Base-by-base conservation (phyloP, 1,139 yeast genomes). In the Kodamaea fungicola region DNA sequence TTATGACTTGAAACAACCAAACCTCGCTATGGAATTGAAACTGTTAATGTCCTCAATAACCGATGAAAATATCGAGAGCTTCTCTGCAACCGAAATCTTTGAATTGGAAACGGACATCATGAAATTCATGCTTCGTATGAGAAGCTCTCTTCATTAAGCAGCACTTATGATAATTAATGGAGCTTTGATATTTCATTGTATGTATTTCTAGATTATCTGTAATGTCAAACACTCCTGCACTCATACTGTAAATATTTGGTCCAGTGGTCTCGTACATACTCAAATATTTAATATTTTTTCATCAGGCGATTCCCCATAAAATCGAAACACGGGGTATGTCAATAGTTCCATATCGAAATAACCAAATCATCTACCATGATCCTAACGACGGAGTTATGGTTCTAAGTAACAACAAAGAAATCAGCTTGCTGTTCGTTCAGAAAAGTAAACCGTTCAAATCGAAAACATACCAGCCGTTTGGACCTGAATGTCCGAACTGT, bases 361-460 rank as follows among this genome's bases (percentile, higher is more conserved):
- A 58, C 35, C 59, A 59, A 38, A 49, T 67, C 29, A 61, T 68
- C 6, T 67, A 62, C 45, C 68, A 66, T 36, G 68, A 71, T 42
- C 62, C 71, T 3, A 51, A 57, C 23, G 61, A 63, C 26, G 71
- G 73, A 12, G 59, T 75, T 8, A 48, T 74, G 25, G 77, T 75
- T 4, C 49, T 74, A 1, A 75, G 71, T 44, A 67, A 74, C 47
- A 59, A 64, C 33, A 55, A 55, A 32, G 61, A 68, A 3, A 68
- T 73, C 29, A 61, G 71, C 9, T 55, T 74, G 27, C 69, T 66
- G 46, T 46, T 72, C 32, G 47, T 62, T 8, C 47, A 61, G 6
- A 51, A 30, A 8, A 3, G 30, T 19, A 7, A 22, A 12, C 13
- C 27, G 12, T 8, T 33, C 25, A 8, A 10, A 22, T 16, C 28